Conservation (phyloP, 257 asterid species). For the Scutellaria galericulata region DNA sequence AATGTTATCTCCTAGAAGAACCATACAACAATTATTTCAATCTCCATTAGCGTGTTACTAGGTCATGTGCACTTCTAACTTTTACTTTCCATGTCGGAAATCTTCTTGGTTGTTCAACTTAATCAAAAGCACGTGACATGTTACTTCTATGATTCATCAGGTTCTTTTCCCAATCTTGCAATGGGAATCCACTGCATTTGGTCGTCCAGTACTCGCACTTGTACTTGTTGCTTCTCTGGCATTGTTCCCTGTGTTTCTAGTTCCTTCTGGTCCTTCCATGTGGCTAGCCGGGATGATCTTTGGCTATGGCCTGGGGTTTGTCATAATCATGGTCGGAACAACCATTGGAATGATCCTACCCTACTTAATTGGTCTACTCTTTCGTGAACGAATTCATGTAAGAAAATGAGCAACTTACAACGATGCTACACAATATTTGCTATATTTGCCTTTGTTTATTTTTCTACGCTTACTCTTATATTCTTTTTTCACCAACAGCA, state of each 20-base stretch:
- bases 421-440: too few relatives aligned
- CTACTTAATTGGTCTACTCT: slow-evolving; percentile 61
- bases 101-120: too few relatives aligned
- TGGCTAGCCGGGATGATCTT: slow-evolving; percentile 71
- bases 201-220: slow-evolving; percentile 70
- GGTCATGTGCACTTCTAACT: too few relatives aligned
- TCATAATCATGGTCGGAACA: slow-evolving; percentile 83
- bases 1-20: too few relatives aligned
- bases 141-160: slow-evolving; percentile 42
- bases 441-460: too few relatives aligned
- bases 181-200: slow-evolving; percentile 89
- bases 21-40: too few relatives aligned
- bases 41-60: too few relatives aligned
- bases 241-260: slow-evolving; percentile 12
- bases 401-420: slow-evolving; percentile 21
- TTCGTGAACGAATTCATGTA: slow-evolving; percentile 74
- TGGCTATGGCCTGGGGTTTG: slow-evolving; percentile 81
- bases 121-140: too few relatives aligned
- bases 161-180: slow-evolving; percentile 63
- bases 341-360: slow-evolving; percentile 82
- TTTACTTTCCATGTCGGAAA: too few relatives aligned
- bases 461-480: too few relatives aligned
- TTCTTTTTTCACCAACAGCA: slow-evolving; percentile 45
- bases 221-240: slow-evolving; percentile 80
- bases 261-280: too few relatives aligned